Evolutionary conservation across 2,329 filamentous ascomycete genomes (phyloP), one percentile per base, ranked within the genome.

Genomic region (Colletotrichum shisoi): DNA sequence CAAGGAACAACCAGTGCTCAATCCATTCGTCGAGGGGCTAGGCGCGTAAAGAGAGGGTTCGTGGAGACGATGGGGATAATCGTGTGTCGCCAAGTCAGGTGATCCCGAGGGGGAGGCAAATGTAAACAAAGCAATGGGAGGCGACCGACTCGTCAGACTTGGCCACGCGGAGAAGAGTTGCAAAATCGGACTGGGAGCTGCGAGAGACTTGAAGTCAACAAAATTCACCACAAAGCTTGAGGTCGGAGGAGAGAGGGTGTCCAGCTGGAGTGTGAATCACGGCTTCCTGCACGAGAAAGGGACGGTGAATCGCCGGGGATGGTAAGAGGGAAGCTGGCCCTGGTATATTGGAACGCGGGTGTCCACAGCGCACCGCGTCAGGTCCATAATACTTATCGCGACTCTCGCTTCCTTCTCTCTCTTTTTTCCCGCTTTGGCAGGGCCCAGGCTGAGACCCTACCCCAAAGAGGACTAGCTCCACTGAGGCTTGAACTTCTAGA

Each of bases 341-440:
- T 62, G 57, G 63, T 67, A 68, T 62, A 62, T 62, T 68, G 65
- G 65, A 66, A 68, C 65, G 65, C 49, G 62, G 62, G 57, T 57
- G 39, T n/a, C 27, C 57, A 62, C 37, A 63, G 34, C 62, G 57
- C 63, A 63, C 21, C 66, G 66, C 66, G 65, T 65, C 65, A 45
- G 37, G 51, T 24, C 45, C 62, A 42, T 51, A 34, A 34, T 34
- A 9, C 31, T 8, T 34, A 68, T 67, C 66, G 66, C 63, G 66
- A 67, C 66, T 66, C 4, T 34, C 31, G 8, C 31, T 9, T 9
- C 8, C 31, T 3, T 34, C 31, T 9, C 31, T 24, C 13, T 27
- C 42, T 53, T 46, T 62, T 57, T 66, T 67, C 34, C 44, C 19
- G 44, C 57, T 44, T 56, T 34, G 17, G 44, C 57, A 54, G 37